Percentiles rank a stretch among this genome's conserved stretches.
Evolutionary conservation across 75 land plant species (phyloP).

Genomic region (Selaginella moellendorffii): DNA sequence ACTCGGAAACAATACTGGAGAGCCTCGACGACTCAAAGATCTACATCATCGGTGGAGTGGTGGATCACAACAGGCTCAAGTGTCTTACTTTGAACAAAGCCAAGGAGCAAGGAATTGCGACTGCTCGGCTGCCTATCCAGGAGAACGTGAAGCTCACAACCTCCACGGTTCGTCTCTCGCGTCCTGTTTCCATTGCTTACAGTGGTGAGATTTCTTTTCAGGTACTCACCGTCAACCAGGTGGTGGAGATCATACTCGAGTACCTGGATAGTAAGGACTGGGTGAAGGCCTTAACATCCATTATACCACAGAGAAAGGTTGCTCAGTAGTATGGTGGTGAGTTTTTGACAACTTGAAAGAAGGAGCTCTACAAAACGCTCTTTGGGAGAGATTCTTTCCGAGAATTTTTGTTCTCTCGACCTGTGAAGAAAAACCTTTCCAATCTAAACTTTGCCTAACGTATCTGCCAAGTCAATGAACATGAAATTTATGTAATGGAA

Average conservation of each 20-base stretch:
- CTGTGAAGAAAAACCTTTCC: neutral
- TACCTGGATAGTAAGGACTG: slow-evolving; percentile 69
- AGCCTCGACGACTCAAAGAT: slow-evolving; percentile 62
- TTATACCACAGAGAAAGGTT: slow-evolving; percentile 71
- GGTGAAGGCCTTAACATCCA: slow-evolving; percentile 50
- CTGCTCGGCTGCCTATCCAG: slow-evolving; percentile 76
- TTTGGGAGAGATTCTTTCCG: neutral
- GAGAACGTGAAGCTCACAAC: slow-evolving; percentile 65
- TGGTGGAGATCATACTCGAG: slow-evolving; percentile 69
- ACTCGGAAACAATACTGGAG: slow-evolving; percentile 56
- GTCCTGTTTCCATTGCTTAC: neutral
- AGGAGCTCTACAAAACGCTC: no score
- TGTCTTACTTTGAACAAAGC: slow-evolving; percentile 82
- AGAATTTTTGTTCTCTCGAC: neutral
- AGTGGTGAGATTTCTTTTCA: slow-evolving; percentile 13
- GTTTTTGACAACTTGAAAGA: no score
- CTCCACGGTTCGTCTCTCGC: slow-evolving; percentile 19
- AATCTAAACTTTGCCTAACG: neutral
- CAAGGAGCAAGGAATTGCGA: slow-evolving; percentile 57
- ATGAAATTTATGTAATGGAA: neutral
- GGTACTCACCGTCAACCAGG: slow-evolving; percentile 97
- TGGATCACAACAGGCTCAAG: slow-evolving; percentile 81
- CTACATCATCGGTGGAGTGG: slow-evolving; percentile 83
- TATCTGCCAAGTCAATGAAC: neutral
- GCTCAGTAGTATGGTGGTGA: neutral